Base-by-base conservation (phyloP, 495 filamentous ascomycete genomes). In the Aspergillus sclerotiicarbonarius region DNA sequence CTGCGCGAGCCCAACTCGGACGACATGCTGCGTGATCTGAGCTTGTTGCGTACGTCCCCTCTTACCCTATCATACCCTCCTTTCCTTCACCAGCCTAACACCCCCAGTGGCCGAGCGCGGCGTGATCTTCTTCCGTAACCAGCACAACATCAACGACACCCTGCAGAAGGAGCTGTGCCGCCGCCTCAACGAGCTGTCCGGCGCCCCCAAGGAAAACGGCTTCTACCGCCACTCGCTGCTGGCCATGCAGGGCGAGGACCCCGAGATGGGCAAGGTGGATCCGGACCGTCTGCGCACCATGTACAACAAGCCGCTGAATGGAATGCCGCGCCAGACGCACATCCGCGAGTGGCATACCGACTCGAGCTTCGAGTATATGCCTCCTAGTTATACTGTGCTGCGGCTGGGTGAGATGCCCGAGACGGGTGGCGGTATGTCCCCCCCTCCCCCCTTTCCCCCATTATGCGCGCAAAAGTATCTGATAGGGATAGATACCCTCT, bases 101-200 rank as follows among this genome's bases (percentile, higher is more conserved):
- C 12, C 19, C 20, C 9, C 4, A 90, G 87, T 90, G 62, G 89
- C 87, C 15, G 80, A 84, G 58, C 82, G 87, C 5, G 86, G 86
- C 25, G 88, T 91, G 0, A 87, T 91, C 44, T 89, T 88, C 74
- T 89, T 91, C 73, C 82, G 87, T 21, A 74, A 78, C 35, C 87
- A 90, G 57, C 77, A 85, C 63, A 77, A 78, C 61, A 67, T 87
- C 20, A 80, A 72, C 54, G 81, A 85, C 64, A 78, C 83, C 6
- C 69, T 83, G 10, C 82, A 86, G 61, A 91, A 89, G 67, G 71
- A 84, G 58, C 75, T 90, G 0, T 77, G 80, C 0, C 76, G 85
- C 32, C 72, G 77, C 2, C 75, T 90, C 0, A 85, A 85, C 18
- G 68, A 84, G 67, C 76, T 86, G 8, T 71, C 80, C 7, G 87